Base-by-base conservation (phyloP, 257 asterid species). In the Cynanchum wilfordii region DNA sequence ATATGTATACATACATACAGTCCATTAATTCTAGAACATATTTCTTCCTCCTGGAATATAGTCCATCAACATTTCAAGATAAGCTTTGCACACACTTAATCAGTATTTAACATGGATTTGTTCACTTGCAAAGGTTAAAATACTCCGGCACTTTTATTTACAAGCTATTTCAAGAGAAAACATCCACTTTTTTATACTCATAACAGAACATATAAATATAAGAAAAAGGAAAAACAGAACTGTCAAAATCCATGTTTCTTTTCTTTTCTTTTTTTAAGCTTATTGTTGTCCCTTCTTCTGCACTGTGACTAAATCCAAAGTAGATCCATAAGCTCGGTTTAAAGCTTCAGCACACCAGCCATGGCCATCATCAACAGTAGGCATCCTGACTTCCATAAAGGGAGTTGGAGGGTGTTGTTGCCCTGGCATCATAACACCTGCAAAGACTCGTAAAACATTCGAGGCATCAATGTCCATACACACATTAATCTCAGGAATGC, bases 321-420 rank as follows among this genome's bases (percentile, higher is more conserved):
- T 79, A 10, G 92, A 86, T 20, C 98, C 97, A 36, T 82, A 83
- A 30, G 87, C 74, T 24, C 72, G 76, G 45, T 82, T 77, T 66
- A 93, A 86, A 74, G 91, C 96, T 78, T 91, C 94, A 5, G 89
- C 92, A 42, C 96, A 89, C 97, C 96, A 89, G 50, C 90, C 98
- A 55, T 93, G 97, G 24, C 95, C 96, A 40, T 90, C 96, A 51
- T 89, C 97, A 20, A 89, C 88, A 0, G 90, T 86, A 4, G 97
- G 97, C 96, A 92, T 88, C 79, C 90, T 85, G 5, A 92, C 96
- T 71, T 89, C 96, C 90, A 92, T 87, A 25, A 86, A 85, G 0
- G 96, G 96, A 54, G 72, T 76, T 4, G 73, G 81, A 0, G 89
- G 84, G 12, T 44, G 76, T 52, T 75, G 79, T 4, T 66, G 73